Evolutionary conservation across 805 yeast genomes (phyloP).

Genomic region (Candida corydali): DNA sequence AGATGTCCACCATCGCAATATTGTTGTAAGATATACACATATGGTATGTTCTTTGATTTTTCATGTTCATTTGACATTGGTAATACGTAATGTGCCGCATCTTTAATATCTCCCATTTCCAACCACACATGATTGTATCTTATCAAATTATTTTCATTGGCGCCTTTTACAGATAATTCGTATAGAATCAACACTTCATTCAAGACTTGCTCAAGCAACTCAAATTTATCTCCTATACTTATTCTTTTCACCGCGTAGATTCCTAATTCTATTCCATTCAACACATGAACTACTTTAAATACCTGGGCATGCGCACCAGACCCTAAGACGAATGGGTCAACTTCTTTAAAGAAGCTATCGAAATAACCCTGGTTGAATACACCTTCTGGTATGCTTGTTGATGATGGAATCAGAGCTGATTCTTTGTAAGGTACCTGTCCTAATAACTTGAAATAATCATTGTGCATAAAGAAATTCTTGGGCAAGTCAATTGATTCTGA

Average conservation of each 20-base stretch:
- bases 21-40: slow-evolving; percentile 79
- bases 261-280: slow-evolving; percentile 70
- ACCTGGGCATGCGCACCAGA: slow-evolving; percentile 85
- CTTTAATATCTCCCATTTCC: slow-evolving; percentile 58
- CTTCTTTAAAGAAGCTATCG: slow-evolving; percentile 60
- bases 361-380: slow-evolving; percentile 83
- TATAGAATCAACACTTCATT: slow-evolving; percentile 74
- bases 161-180: slow-evolving; percentile 40
- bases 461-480: slow-evolving; percentile 23
- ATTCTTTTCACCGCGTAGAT: slow-evolving; percentile 81
- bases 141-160: slow-evolving; percentile 57
- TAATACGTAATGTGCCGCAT: slow-evolving; percentile 31
- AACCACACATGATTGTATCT: slow-evolving; percentile 91
- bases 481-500: background rate
- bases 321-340: slow-evolving; percentile 55
- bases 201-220: slow-evolving; percentile 65
- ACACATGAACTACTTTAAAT: slow-evolving; percentile 75
- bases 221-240: slow-evolving; percentile 72
- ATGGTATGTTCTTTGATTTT: slow-evolving; percentile 41
- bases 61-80: slow-evolving; percentile 8
- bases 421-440: slow-evolving; percentile 19
- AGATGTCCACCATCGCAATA: slow-evolving; percentile 87
- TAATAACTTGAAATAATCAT: slow-evolving; percentile 33
- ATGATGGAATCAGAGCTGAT: background rate
- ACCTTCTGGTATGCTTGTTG: slow-evolving; percentile 39